Evolutionary conservation across 1,284 basidiomycete species (phyloP), one percentile per base, ranked within the genome.

Genomic region (Sporisorium reilianum): DNA sequence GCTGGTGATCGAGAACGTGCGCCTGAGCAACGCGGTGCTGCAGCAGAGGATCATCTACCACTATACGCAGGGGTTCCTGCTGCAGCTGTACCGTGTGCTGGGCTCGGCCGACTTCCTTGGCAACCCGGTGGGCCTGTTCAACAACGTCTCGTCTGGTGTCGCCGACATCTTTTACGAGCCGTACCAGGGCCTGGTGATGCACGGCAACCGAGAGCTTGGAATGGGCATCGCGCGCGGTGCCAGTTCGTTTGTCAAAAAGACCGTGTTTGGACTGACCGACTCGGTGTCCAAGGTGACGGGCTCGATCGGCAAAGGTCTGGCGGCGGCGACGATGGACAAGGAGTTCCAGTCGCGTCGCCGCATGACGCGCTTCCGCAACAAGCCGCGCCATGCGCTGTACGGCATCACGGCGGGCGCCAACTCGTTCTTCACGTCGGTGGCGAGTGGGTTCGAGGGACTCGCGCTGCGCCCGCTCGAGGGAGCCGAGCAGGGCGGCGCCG

Each of bases 141-240:
- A 93, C 70, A 99, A 98, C 82, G 95, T 99, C 82, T 96, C 94
- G 82, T 97, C 95, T 25, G 97, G 97, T n/a, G 94, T 99, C 9
- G 92, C 93, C 50, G 97, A 99, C 85, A 95, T 99, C 77, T 99
- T 99, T 88, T 98, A 99, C 82, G 97, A 98, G 86, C 97, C 97
- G 26, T 98, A 96, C 87, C 92, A 97, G 71, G 96, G 96, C 38
- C 92, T 96, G 36, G 92, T 99, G 60, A 94, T 97, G 90, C 95
- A 97, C 81, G 97, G 97, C 18, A 95, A 97, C 86, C 91, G 91
- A 80, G 97, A 99, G 79, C 87, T 99, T 20, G 97, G 97, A 1
- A 90, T 96, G 70, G 95, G 97, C n/a, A 94, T 99, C 62, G 97
- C 97, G 3, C 93, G 97, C 40, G 97, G 97, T 0, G 95, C 97